A percentile compares a stretch with the other conserved stretches of the same genome.
Conservation (phyloP, 2,329 filamentous ascomycete species). For the Chaetomiaceae sp. region DNA sequence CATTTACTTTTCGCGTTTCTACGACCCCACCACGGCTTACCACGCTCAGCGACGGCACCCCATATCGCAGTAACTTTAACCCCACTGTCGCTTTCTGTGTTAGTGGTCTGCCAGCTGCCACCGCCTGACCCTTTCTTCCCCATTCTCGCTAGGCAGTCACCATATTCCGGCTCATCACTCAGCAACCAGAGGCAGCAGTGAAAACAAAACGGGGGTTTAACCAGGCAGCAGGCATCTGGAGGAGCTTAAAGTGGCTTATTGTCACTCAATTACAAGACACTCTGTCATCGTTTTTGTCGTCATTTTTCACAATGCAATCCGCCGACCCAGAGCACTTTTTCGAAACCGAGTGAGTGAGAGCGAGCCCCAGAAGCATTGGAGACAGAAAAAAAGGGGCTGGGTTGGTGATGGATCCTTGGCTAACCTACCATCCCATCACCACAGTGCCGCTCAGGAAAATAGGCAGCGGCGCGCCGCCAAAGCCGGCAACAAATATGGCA, state of each 20-base stretch:
- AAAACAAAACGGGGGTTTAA: not conserved
- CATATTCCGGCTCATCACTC: not conserved
- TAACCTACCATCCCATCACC: slow-evolving; percentile 24
- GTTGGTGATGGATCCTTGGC: slow-evolving; percentile 34
- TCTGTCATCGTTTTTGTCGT: no score
- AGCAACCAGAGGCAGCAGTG: slow-evolving; percentile 7
- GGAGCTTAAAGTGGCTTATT: no score
- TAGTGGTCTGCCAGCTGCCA: slow-evolving; percentile 9
- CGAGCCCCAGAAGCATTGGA: no score
- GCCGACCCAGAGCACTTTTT: slow-evolving; percentile 80
- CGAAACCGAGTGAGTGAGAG: slow-evolving; percentile 68
- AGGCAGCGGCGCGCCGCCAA: slow-evolving; percentile 61
- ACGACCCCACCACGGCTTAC: slow-evolving; percentile 5
- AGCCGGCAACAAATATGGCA: slow-evolving; percentile 69
- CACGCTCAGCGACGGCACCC: no score
- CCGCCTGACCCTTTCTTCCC: slow-evolving; percentile 10
- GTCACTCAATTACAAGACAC: no score
- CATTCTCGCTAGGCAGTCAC: slow-evolving; percentile 6
- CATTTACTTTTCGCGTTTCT: slow-evolving; percentile 15
- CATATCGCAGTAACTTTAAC: no score
- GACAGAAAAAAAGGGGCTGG: slow-evolving; percentile 1
- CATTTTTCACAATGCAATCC: slow-evolving; percentile 56
- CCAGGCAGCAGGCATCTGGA: slow-evolving; percentile 8
- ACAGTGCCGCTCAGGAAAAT: slow-evolving; percentile 44
- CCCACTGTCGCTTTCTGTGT: not conserved